Conservation (phyloP, 805 yeast species). For the Candida andamanensis region DNA sequence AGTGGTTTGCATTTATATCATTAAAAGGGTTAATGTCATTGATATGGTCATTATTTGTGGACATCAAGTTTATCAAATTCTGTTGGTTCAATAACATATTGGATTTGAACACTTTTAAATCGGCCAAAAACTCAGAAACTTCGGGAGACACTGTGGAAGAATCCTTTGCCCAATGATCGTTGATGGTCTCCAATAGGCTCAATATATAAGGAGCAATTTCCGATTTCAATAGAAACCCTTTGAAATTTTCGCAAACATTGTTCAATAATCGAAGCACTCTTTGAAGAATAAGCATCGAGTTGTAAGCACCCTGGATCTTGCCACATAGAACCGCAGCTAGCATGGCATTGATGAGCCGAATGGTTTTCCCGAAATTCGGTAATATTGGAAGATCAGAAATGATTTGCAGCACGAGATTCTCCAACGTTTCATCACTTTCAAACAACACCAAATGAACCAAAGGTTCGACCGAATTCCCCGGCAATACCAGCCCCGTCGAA, state of each 20-base stretch:
- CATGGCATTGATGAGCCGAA: slow-evolving; percentile 16
- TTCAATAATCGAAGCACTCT: slow-evolving; percentile 51
- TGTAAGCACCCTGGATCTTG: slow-evolving; percentile 14
- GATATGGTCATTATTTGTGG: slow-evolving; percentile 9
- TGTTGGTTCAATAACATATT: slow-evolving; percentile 49
- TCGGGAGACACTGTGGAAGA: neutral
- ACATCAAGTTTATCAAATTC: slow-evolving; percentile 23
- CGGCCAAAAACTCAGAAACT: slow-evolving; percentile 6
- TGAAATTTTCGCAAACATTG: slow-evolving; percentile 53
- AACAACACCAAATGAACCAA: slow-evolving; percentile 67
- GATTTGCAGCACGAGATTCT: slow-evolving; percentile 14
- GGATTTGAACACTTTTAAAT: slow-evolving; percentile 49
- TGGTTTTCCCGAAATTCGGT: slow-evolving; percentile 26
- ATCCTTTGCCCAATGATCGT: slow-evolving; percentile 7
- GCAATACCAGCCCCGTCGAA: slow-evolving; percentile 30
- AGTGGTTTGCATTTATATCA: slow-evolving; percentile 38
- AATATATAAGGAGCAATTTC: slow-evolving; percentile 55
- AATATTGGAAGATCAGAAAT: slow-evolving; percentile 30
- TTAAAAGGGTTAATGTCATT: slow-evolving; percentile 17
- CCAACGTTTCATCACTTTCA: slow-evolving; percentile 11
- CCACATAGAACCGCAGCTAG: slow-evolving; percentile 5
- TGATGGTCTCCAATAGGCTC: slow-evolving; percentile 44
- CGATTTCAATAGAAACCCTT: slow-evolving; percentile 66
- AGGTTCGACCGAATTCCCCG: slow-evolving; percentile 61
- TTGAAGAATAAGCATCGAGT: slow-evolving; percentile 32